Evolutionary conservation across 768 basidiomycete genomes (phyloP).

Genomic region (Pleurotus sapidus): DNA sequence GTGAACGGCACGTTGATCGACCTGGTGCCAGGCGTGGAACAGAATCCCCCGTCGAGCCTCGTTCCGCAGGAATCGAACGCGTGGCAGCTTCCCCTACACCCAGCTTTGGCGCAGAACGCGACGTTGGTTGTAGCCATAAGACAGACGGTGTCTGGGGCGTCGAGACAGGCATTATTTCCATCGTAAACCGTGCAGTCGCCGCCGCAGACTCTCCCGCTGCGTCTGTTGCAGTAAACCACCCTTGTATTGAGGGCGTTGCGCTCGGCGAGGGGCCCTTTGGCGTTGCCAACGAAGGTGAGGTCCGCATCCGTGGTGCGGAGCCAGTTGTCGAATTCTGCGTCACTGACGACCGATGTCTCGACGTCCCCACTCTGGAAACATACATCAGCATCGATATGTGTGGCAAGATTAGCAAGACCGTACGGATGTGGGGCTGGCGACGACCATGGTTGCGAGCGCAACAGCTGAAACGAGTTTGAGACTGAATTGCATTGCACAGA

Average conservation of each 20-base stretch:
- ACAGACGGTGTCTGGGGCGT: not conserved
- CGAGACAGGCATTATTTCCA: not conserved
- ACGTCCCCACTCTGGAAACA: too few relatives aligned
- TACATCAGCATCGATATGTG: too few relatives aligned
- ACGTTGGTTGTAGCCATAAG: not conserved
- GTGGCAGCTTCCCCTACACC: not conserved
- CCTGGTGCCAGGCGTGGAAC: not conserved
- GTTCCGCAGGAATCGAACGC: not conserved
- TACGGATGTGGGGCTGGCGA: too few relatives aligned
- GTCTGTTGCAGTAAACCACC: not conserved
- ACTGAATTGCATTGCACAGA: too few relatives aligned
- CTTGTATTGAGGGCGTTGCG: not conserved
- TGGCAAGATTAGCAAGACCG: too few relatives aligned
- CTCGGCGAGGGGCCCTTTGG: not conserved
- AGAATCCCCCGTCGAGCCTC: not conserved
- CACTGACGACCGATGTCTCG: too few relatives aligned
- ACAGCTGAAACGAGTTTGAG: too few relatives aligned
- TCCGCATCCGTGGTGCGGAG: too few relatives aligned
- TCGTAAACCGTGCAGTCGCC: not conserved
- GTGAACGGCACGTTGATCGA: not conserved
- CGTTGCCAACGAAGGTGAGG: too few relatives aligned
- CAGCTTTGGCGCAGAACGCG: not conserved
- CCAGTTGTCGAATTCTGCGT: too few relatives aligned
- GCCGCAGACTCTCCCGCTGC: not conserved
- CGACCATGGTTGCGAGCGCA: too few relatives aligned